Evolutionary conservation across 2,329 filamentous ascomycete genomes (phyloP).

Genomic region (Cercospora nicotianae): DNA sequence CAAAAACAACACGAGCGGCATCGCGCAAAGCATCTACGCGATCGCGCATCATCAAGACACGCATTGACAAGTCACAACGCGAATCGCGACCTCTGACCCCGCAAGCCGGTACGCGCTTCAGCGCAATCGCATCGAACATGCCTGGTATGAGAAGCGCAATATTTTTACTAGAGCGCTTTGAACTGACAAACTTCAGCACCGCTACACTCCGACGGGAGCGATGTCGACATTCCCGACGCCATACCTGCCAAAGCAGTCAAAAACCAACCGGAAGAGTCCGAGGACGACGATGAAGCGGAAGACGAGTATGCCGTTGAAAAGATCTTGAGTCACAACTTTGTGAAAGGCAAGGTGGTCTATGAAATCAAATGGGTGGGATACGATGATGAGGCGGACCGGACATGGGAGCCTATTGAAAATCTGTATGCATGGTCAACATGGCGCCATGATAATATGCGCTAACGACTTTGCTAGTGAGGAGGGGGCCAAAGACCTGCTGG

Average conservation of each 20-base stretch:
- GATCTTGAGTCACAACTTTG: conserved; percentile 66
- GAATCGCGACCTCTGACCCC: background rate
- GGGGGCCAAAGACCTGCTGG: conserved; percentile 55
- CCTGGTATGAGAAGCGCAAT: background rate
- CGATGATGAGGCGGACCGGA: conserved; percentile 66
- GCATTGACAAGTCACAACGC: background rate
- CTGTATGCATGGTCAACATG: conserved; percentile 49
- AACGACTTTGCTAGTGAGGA: conserved; percentile 24
- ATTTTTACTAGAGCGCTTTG: background rate
- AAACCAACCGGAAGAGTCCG: conserved; percentile 38
- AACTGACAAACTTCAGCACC: conserved; percentile 35
- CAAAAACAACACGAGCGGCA: background rate
- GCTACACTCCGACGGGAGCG: conserved; percentile 40
- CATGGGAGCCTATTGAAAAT: conserved; percentile 78
- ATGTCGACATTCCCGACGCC: conserved; percentile 36
- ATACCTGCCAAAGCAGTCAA: conserved; percentile 31
- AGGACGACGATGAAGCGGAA: conserved; percentile 50
- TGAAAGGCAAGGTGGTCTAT: conserved; percentile 59
- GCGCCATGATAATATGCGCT: background rate
- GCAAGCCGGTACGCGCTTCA: background rate
- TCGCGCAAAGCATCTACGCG: background rate
- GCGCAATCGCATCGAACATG: background rate
- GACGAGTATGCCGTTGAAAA: conserved; percentile 71
- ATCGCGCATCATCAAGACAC: background rate
- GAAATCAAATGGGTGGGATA: conserved; percentile 82